Evolutionary conservation across 768 basidiomycete genomes (phyloP).

Genomic region (Coprinopsis cinerea): DNA sequence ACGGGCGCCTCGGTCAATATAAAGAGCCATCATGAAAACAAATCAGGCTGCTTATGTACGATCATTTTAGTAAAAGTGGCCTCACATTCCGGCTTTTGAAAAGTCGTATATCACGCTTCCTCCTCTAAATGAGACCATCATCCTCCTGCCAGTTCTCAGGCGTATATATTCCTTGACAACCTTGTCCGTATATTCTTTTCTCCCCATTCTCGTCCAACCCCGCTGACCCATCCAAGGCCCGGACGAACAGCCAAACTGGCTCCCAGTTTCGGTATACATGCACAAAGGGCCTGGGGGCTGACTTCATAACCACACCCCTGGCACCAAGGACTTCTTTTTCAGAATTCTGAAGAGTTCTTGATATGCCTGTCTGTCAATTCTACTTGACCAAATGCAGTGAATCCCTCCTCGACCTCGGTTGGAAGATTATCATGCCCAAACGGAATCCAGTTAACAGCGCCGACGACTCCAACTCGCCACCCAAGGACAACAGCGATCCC

Average conservation of each 20-base stretch:
- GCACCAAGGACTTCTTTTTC: background rate
- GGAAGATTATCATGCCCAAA: background rate
- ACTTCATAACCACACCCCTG: background rate
- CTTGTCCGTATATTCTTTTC: background rate
- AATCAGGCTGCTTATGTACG: too few relatives aligned
- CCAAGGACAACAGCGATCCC: background rate
- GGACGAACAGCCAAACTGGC: background rate
- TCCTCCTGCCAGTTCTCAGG: background rate
- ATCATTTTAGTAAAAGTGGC: too few relatives aligned
- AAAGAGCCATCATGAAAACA: too few relatives aligned
- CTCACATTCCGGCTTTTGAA: too few relatives aligned
- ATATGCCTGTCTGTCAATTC: background rate
- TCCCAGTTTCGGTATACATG: background rate
- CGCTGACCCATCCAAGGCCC: background rate
- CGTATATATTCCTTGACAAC: background rate
- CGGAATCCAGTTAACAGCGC: background rate
- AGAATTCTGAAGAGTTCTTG: background rate
- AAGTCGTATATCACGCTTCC: too few relatives aligned
- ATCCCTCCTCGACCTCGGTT: background rate
- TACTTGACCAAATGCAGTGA: background rate
- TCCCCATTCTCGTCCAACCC: background rate
- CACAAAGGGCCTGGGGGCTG: background rate
- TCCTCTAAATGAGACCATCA: constrained; percentile 1
- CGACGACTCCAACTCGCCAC: background rate
- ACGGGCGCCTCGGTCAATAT: too few relatives aligned